Evolutionary conservation across 305 asterid species (phyloP).

Genomic region (Fraxinus velutina): DNA sequence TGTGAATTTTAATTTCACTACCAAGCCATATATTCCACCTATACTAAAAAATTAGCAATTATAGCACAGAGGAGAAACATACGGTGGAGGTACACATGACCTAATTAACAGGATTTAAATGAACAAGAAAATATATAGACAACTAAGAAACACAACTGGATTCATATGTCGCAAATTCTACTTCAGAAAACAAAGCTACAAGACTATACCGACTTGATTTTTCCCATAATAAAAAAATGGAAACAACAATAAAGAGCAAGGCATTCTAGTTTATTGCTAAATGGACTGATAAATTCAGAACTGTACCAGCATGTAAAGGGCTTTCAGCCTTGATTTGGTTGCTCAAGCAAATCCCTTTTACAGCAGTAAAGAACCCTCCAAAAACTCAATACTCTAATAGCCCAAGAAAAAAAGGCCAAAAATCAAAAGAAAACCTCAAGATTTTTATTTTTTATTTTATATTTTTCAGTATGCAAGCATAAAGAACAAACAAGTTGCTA

Average conservation of each 20-base stretch:
- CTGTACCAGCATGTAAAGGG: constrained; percentile 50
- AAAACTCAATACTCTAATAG: neutral
- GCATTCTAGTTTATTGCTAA: neutral
- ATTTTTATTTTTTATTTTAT: neutral
- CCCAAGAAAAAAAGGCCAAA: neutral
- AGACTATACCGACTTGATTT: neutral
- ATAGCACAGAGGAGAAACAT: neutral
- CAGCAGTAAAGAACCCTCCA: neutral
- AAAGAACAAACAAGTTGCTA: too few species aligned
- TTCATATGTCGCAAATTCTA: neutral
- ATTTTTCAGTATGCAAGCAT: too few species aligned
- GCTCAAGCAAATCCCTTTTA: constrained; percentile 60
- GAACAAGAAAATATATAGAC: too few species aligned
- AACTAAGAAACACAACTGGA: too few species aligned
- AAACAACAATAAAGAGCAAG: neutral
- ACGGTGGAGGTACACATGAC: neutral
- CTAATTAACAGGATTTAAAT: neutral
- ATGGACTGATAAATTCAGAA: constrained; percentile 4
- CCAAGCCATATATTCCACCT: constrained; percentile 7
- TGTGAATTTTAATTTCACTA: neutral
- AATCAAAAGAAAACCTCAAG: neutral
- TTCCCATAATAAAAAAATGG: neutral
- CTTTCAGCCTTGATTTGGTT: constrained; percentile 80
- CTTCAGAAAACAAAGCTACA: neutral
- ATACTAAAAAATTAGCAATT: neutral